phyloP scores from a whole-genome alignment of 305 asterid genomes.

The Striga hermonthica region DNA sequence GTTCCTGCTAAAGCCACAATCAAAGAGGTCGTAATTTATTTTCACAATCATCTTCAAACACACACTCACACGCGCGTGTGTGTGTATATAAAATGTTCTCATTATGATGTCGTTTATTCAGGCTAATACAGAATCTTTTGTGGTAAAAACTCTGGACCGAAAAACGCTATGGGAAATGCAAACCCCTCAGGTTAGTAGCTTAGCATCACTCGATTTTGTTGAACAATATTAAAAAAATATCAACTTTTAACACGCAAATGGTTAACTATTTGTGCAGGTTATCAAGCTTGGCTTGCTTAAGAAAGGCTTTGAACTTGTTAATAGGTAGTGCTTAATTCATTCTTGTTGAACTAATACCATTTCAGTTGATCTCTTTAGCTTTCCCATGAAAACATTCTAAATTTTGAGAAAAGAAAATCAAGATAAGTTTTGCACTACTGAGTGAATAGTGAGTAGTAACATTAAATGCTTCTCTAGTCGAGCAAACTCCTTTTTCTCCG shows the following conservation, averaged over 20 bases:
- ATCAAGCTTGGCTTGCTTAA: slow-evolving; percentile 83
- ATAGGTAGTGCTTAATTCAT: slow-evolving; percentile 43
- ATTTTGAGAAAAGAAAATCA: no score
- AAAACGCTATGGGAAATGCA: slow-evolving; percentile 99
- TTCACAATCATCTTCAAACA: neutral
- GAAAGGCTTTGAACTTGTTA: slow-evolving; percentile 85
- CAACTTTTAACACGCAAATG: neutral
- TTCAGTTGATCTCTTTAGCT: no score
- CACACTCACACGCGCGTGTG: neutral
- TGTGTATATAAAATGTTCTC: neutral
- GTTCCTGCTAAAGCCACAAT: slow-evolving; percentile 96
- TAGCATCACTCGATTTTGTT: slow-evolving; percentile 4
- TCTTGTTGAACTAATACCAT: slow-evolving; percentile 9
- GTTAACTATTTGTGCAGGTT: slow-evolving; percentile 47
- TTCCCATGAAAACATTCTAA: no score
- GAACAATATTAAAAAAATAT: slow-evolving; percentile 13
- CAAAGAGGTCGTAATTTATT: slow-evolving; percentile 57
- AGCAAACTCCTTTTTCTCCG: neutral
- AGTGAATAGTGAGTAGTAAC: neutral
- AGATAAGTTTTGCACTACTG: no score
- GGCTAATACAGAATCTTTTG: slow-evolving; percentile 86
- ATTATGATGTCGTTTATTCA: slow-evolving; percentile 32
- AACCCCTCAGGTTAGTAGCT: slow-evolving; percentile 78
- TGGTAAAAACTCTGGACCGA: slow-evolving; percentile 82
- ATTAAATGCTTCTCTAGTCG: neutral